Conservation (phyloP, 1,139 yeast genomes). For the Debaryomycetaceae sp. region DNA sequence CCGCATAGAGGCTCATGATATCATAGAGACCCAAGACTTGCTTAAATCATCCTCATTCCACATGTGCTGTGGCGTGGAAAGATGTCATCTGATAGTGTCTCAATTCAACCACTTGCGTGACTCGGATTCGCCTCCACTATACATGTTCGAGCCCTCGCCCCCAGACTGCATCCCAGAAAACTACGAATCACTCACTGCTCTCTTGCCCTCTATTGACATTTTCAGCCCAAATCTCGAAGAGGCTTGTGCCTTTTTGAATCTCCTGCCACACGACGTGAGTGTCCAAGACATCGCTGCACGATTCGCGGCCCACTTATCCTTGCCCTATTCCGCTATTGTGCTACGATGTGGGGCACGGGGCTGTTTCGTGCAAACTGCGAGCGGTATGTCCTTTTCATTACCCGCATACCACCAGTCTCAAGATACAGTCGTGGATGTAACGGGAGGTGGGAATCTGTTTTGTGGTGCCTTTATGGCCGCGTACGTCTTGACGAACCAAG, state of each 20-base stretch:
- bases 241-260: conserved; percentile 50
- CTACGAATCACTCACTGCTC: conserved; percentile 22
- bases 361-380: conserved; percentile 23
- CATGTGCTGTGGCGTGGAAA: conserved; percentile 59
- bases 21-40: conserved; percentile 26
- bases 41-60: conserved; percentile 45
- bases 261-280: conserved; percentile 3
- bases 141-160: conserved; percentile 85
- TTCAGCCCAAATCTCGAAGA: conserved; percentile 82
- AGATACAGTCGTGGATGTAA: conserved; percentile 62
- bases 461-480: conserved; percentile 74
- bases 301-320: conserved; percentile 29
- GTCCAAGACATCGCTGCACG: conserved; percentile 17
- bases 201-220: conserved; percentile 43
- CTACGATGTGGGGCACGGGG: conserved; percentile 68
- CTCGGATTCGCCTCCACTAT: conserved; percentile 19
- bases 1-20: conserved; percentile 53
- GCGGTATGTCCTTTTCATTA: conserved; percentile 23
- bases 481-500: conserved; percentile 32
- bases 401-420: conserved; percentile 65
- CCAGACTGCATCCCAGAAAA: conserved; percentile 51
- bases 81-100: conserved; percentile 39
- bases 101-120: conserved; percentile 12
- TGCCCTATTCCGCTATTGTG: conserved; percentile 37
- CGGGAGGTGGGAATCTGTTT: conserved; percentile 90